Base-by-base conservation (phyloP, 208 protist species). In the Trypanosoma boissoni region DNA sequence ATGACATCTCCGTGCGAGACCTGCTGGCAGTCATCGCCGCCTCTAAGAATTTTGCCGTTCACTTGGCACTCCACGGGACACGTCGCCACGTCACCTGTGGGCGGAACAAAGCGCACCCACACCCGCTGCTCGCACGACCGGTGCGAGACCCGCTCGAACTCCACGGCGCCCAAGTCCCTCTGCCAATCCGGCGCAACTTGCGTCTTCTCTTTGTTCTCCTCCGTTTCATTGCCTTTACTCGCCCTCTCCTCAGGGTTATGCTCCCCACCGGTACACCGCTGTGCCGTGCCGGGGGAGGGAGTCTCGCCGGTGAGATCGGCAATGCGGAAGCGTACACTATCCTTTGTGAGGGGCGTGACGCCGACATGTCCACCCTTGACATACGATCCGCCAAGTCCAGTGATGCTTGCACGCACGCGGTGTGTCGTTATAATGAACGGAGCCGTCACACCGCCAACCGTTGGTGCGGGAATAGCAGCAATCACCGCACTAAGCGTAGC, bases 1-100 rank as follows among this genome's bases (percentile, higher is more conserved):
- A 91, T 32, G 18, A 87, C 83, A 58, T 91, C 83, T 39, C 83
- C 83, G 64, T 91, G 83, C 29, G 55, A 27, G 59, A 91, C 34
- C 54, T 77, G 72, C 50, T 72, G 72, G 29, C 72, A 68, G 36
- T 64, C 56, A 32, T 59, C 75, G 28, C 44, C 52, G 10, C 61
- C 73, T n/a, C n/a, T n/a, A 20, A 87, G 43, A 44, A 58, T 72
- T 46, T 69, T 65, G 39, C 83, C 83, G 48, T 91, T 91, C 12
- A 91, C 48, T 55, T 82, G 78, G 32, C 83, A 74, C 26, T 82
- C 71, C 28, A 83, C 58, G 24, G 63, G 52, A 27, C 49, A 62
- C n/a, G 29, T 28, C 23, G 43, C 18, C 28, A 58, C 60, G 39
- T 58, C 21, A 7, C 14, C 5, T 7, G 21, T 27, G 10, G 74